Percentiles rank a stretch among this genome's conserved stretches.
Conservation (phyloP, 768 basidiomycete genomes). For the Leccinum fibrillosum region DNA sequence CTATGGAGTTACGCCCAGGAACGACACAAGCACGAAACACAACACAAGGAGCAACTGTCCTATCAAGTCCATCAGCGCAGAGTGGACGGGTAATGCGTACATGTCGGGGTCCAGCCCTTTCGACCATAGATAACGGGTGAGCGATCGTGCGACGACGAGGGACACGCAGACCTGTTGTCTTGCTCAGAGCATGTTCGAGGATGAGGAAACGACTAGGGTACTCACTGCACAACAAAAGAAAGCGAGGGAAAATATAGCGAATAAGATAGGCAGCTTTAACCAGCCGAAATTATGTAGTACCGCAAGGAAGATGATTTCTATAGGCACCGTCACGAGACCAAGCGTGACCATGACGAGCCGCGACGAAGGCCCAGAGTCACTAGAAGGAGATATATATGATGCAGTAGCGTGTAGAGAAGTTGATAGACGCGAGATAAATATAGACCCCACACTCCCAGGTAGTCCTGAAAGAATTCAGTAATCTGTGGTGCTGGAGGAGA, state of each 20-base stretch:
- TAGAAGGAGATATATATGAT: slow-evolving; percentile 5
- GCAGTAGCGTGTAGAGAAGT: slow-evolving; percentile 70
- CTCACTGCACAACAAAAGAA: slow-evolving; percentile 80
- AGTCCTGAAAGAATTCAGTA: slow-evolving; percentile 46
- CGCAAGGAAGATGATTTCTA: slow-evolving; percentile 71
- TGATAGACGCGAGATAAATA: slow-evolving; percentile 87
- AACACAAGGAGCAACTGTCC: slow-evolving; percentile 78
- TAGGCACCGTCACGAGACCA: slow-evolving; percentile 71
- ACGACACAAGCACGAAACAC: slow-evolving; percentile 66
- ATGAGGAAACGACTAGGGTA: slow-evolving; percentile 14
- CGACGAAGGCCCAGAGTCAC: slow-evolving; percentile 34
- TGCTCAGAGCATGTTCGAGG: not conserved
- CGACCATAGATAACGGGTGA: slow-evolving; percentile 80
- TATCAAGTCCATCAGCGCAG: slow-evolving; percentile 81
- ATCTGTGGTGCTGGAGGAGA: not conserved
- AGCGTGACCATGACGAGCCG: slow-evolving; percentile 66
- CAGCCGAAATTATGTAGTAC: slow-evolving; percentile 70
- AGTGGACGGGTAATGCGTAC: slow-evolving; percentile 92
- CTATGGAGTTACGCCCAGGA: slow-evolving; percentile 30
- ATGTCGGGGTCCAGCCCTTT: slow-evolving; percentile 81
- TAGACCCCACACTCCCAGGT: slow-evolving; percentile 86
- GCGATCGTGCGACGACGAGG: slow-evolving; percentile 56
- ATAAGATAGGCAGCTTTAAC: slow-evolving; percentile 67
- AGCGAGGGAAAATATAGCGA: slow-evolving; percentile 60
- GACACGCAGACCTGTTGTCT: slow-evolving; percentile 63